Conservation (phyloP, 1,284 basidiomycete genomes). For the Ceratobasidium sp. region DNA sequence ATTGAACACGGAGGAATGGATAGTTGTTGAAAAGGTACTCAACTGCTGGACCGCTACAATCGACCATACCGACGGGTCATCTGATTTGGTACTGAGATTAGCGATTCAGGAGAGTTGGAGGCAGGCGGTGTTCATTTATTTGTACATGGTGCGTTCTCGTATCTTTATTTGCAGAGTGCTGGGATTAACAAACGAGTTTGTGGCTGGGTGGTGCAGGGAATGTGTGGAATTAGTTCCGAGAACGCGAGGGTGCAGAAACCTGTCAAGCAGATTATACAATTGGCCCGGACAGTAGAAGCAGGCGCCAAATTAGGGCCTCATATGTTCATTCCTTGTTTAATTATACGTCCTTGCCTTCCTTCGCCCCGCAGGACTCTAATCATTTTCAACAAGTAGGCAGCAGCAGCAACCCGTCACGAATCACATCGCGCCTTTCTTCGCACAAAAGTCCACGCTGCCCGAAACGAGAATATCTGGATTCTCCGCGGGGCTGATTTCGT, state of each 20-base stretch:
- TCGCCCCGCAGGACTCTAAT: no score
- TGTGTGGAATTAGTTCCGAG: not conserved
- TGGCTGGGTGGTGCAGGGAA: no score
- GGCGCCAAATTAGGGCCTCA: constrained; percentile 6
- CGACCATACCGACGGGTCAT: not conserved
- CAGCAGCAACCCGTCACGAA: constrained; percentile 3
- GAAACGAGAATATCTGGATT: constrained; percentile 10
- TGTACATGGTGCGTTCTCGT: constrained; percentile 12
- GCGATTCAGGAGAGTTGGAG: constrained; percentile 22
- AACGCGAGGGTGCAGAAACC: constrained; percentile 2
- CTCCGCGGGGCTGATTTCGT: constrained; percentile 20
- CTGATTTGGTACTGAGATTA: not conserved
- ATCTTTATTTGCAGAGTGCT: no score
- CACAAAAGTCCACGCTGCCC: not conserved
- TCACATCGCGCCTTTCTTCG: not conserved
- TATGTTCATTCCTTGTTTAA: constrained; percentile 15
- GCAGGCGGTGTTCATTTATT: constrained; percentile 14
- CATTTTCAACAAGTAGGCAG: constrained; percentile 14
- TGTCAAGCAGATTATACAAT: not conserved
- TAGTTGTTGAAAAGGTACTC: not conserved
- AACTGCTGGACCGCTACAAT: not conserved
- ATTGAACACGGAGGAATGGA: not conserved
- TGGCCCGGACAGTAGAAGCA: not conserved
- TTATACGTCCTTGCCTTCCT: not conserved
- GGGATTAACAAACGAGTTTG: no score